Conservation (phyloP, 106 monocot species). For the Xerophyta viscosa region DNA sequence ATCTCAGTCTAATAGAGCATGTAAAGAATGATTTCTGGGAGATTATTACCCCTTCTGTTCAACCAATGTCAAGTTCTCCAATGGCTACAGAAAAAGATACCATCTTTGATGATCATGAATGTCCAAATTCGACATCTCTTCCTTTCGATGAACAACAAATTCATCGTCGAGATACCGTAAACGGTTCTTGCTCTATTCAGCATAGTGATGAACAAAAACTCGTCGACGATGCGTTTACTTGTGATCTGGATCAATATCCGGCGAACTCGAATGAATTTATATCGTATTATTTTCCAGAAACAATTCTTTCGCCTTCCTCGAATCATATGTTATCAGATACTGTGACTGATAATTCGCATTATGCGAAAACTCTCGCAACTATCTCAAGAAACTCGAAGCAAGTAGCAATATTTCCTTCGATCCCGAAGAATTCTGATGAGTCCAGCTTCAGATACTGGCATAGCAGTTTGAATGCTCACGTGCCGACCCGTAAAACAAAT, state of each 20-base stretch:
- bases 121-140: too few relatives aligned
- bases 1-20: too few relatives aligned
- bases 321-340: constrained; percentile 27
- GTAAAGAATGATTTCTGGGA: too few relatives aligned
- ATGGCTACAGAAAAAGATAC: too few relatives aligned
- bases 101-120: too few relatives aligned
- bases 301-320: constrained; percentile 12
- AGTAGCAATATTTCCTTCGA: not conserved
- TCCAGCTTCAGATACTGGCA: constrained; percentile 59
- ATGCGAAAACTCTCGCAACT: constrained; percentile 31
- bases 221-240: constrained; percentile 32
- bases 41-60: too few relatives aligned
- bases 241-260: constrained; percentile 23
- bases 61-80: too few relatives aligned
- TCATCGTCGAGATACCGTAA: too few relatives aligned
- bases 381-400: constrained; percentile 27
- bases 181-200: too few relatives aligned
- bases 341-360: constrained; percentile 30
- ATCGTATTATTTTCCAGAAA: constrained; percentile 15
- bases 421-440: constrained; percentile 6
- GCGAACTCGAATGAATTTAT: constrained; percentile 27
- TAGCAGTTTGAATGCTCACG: not conserved
- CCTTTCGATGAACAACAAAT: too few relatives aligned
- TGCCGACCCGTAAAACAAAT: not conserved
- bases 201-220: constrained; percentile 3